phyloP scores from a whole-genome alignment of 169 alveolate genomes.

The Plasmodium coatneyi region DNA sequence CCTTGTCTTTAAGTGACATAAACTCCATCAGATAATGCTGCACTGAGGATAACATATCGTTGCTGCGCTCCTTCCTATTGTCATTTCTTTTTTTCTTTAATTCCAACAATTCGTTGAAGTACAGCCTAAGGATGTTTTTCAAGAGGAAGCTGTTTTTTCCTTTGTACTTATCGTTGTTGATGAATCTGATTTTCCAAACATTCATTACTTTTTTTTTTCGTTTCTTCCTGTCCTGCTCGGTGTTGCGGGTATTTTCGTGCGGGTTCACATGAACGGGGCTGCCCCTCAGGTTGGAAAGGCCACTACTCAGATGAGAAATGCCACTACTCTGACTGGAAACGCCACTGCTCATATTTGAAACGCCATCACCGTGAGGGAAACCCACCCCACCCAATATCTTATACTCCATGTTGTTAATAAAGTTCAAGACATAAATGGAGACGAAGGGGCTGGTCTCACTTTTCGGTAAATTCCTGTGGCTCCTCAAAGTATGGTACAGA shows the following conservation, averaged over 20 bases:
- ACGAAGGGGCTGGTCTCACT: constrained; percentile 19
- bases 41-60: not conserved
- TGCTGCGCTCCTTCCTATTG: not conserved
- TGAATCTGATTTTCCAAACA: constrained; percentile 64
- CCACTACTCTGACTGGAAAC: too few species aligned
- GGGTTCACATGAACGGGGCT: not conserved
- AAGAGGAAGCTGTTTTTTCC: constrained; percentile 59
- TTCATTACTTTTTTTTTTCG: not conserved
- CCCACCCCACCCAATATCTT: constrained; percentile 5
- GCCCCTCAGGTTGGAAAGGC: not conserved
- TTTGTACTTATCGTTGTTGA: constrained; percentile 36
- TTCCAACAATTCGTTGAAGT: constrained; percentile 41
- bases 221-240: not conserved
- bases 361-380: not conserved
- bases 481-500: constrained; percentile 12
- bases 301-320: not conserved
- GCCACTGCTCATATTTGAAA: not conserved
- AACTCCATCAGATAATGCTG: constrained; percentile 16
- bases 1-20: constrained; percentile 18
- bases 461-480: constrained; percentile 32
- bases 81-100: constrained; percentile 19
- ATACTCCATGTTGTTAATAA: constrained; percentile 41
- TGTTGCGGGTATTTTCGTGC: not conserved
- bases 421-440: constrained; percentile 40
- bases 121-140: constrained; percentile 35